These are phyloP conservation scores for Fusarium longipes DNA, from an alignment of 2,329 filamentous ascomycete species.

Conservation along the genomic window DNA sequence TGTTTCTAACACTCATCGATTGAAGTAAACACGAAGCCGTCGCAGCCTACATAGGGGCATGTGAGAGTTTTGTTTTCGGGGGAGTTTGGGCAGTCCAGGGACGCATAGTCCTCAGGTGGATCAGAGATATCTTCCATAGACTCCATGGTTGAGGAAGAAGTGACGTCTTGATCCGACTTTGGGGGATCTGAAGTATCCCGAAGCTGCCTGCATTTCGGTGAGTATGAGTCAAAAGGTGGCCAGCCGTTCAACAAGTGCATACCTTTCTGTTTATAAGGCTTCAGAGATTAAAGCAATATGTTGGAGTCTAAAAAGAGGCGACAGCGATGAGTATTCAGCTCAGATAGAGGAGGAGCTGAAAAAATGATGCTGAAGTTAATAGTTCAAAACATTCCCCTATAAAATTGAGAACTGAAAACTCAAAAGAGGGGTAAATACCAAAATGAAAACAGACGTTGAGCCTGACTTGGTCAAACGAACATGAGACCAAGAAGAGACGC, in stretches of 20 bases:
- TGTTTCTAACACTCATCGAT: constrained; percentile 42
- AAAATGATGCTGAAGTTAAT: not conserved
- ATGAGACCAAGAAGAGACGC: not conserved
- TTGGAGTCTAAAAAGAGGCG: not conserved
- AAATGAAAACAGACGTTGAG: not conserved
- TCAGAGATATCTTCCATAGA: not conserved
- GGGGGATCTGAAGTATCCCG: too few species aligned
- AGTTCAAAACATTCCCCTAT: not conserved
- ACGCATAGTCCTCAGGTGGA: constrained; percentile 30
- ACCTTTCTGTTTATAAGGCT: not conserved
- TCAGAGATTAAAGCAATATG: too few species aligned
- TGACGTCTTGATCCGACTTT: not conserved
- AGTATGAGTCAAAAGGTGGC: not conserved
- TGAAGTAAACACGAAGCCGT: constrained; percentile 40
- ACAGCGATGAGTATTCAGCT: too few species aligned
- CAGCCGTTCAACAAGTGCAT: not conserved
- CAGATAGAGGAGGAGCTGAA: not conserved
- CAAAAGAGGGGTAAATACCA: not conserved
- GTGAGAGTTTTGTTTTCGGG: constrained; percentile 24
- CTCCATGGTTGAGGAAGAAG: not conserved
- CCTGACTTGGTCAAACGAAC: not conserved
- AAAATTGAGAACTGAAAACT: not conserved
- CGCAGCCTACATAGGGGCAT: constrained; percentile 44
- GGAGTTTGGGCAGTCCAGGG: constrained; percentile 16
- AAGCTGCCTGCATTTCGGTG: not conserved